phyloP scores from a whole-genome alignment of 805 yeast genomes.

The Sugiyamaella americana region DNA sequence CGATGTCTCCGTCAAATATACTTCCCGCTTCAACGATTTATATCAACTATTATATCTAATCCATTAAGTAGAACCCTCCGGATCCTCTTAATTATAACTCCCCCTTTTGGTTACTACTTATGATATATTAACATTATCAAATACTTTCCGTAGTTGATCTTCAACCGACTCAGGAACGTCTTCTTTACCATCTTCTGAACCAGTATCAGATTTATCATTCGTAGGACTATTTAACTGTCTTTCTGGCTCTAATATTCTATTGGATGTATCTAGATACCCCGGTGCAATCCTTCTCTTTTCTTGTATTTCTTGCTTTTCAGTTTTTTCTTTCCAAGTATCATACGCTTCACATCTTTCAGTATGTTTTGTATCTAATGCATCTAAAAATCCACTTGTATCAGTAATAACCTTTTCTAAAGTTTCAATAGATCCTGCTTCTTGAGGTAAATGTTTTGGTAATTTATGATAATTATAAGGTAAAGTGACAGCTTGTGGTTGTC shows the following conservation, averaged over 20 bases:
- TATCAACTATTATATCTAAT: no score
- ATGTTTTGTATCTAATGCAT: conserved; percentile 26
- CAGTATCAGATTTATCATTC: neutral
- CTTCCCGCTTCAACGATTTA: no score
- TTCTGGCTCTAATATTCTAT: conserved; percentile 26
- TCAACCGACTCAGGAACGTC: neutral
- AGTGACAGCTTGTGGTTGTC: conserved; percentile 51
- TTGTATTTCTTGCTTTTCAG: conserved; percentile 19
- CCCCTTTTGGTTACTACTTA: no score
- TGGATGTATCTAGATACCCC: conserved; percentile 35
- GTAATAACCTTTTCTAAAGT: conserved; percentile 30
- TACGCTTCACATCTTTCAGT: conserved; percentile 24
- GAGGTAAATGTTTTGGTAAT: conserved; percentile 34
- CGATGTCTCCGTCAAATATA: no score
- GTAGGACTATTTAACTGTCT: conserved; percentile 3
- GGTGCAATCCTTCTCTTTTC: conserved; percentile 36
- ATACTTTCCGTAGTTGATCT: neutral
- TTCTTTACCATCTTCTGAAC: conserved; percentile 1
- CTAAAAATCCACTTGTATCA: conserved; percentile 32
- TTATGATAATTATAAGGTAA: conserved; percentile 44
- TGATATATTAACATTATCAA: conserved; percentile 20
- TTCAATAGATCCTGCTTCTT: conserved; percentile 27
- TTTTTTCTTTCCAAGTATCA: conserved; percentile 31
- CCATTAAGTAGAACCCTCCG: no score
- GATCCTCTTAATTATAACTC: no score